Evolutionary conservation across 768 basidiomycete genomes (phyloP).

Genomic region (Suillus subalutaceus): DNA sequence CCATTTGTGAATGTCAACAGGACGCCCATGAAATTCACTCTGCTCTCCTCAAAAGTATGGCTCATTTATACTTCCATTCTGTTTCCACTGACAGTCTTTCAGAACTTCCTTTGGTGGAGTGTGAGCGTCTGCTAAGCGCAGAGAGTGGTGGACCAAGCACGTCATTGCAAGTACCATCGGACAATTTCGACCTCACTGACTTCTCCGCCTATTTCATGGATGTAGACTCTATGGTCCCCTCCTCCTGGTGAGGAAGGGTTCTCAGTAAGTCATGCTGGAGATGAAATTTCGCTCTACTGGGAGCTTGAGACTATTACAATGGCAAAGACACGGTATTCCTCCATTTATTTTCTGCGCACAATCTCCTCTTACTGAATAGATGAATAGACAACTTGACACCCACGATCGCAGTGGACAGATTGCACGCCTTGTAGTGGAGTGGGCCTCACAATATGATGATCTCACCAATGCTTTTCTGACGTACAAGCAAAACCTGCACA

Average conservation of each 20-base stretch:
- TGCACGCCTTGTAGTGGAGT: not conserved
- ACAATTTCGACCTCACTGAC: not conserved
- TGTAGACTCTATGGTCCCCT: constrained; percentile 3
- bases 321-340: not conserved
- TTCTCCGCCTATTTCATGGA: not conserved
- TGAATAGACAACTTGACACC: not conserved
- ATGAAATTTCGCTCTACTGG: not conserved
- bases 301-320: not conserved
- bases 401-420: not conserved
- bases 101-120: too few species aligned
- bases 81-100: too few species aligned
- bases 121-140: too few species aligned
- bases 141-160: too few species aligned
- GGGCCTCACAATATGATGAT: not conserved
- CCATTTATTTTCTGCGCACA: not conserved
- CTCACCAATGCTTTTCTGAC: not conserved
- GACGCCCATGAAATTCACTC: too few species aligned
- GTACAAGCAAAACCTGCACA: not conserved
- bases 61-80: too few species aligned
- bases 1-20: too few species aligned
- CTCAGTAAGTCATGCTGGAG: not conserved
- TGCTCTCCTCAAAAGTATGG: too few species aligned
- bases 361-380: not conserved
- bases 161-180: too few species aligned
- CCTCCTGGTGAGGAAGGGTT: not conserved